Conservation (phyloP, 1,284 basidiomycete species). For the Papiliotrema laurentii region DNA sequence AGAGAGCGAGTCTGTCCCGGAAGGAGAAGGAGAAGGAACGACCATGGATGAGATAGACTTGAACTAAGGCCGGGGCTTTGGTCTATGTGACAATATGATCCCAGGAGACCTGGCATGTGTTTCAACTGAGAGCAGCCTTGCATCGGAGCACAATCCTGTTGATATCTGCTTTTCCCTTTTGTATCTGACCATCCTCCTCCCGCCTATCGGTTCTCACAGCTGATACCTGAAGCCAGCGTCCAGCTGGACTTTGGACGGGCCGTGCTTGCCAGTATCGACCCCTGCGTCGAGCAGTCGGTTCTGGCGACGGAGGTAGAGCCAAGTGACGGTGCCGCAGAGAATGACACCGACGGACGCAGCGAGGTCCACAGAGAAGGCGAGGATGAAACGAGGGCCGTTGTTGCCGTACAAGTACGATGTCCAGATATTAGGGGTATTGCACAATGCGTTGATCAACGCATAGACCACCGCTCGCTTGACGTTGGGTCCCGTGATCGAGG, state of each 20-base stretch:
- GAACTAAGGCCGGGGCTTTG: too few species aligned
- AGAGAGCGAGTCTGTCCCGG: not conserved
- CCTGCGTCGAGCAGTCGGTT: constrained; percentile 42
- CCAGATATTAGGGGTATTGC: constrained; percentile 48
- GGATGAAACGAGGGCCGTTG: constrained; percentile 35
- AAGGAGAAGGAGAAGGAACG: constrained; percentile 8
- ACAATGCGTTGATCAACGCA: constrained; percentile 45
- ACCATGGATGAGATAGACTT: constrained; percentile 30
- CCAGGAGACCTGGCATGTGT: too few species aligned
- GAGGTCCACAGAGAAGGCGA: constrained; percentile 44
- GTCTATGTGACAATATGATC: too few species aligned
- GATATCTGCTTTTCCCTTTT: too few species aligned
- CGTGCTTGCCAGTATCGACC: constrained; percentile 29
- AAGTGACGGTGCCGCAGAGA: constrained; percentile 21
- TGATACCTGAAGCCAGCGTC: constrained; percentile 42
- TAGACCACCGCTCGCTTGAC: constrained; percentile 47
- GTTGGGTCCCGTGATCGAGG: constrained; percentile 41
- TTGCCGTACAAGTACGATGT: constrained; percentile 43
- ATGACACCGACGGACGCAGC: constrained; percentile 37
- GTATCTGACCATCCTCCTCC: too few species aligned
- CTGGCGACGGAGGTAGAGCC: constrained; percentile 36
- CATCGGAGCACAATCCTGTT: too few species aligned
- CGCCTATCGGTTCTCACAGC: too few species aligned
- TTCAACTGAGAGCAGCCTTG: too few species aligned
- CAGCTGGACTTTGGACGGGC: constrained; percentile 36